phyloP scores from a whole-genome alignment of 2,329 filamentous ascomycete species.

The Xylariales sp. region DNA sequence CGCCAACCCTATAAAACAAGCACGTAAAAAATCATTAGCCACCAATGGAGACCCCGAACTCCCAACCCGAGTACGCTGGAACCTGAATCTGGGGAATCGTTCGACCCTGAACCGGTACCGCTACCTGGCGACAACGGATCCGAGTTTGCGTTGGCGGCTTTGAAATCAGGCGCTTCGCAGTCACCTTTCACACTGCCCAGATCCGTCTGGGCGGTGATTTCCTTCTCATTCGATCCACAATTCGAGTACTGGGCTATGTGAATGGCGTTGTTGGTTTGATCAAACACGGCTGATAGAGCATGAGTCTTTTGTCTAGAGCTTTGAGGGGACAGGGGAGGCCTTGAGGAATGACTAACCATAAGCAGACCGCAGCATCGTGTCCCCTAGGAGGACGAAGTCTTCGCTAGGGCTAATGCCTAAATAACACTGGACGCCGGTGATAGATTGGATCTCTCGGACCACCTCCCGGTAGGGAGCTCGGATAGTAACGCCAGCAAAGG shows the following conservation, averaged over 20 bases:
- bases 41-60: background rate
- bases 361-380: conserved; percentile 67
- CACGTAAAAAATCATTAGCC: conserved; percentile 23
- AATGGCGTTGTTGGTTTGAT: conserved; percentile 60
- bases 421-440: conserved; percentile 55
- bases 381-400: conserved; percentile 65
- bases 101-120: conserved; percentile 18
- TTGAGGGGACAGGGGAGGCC: no score
- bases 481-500: conserved; percentile 61
- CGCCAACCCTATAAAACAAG: conserved; percentile 11
- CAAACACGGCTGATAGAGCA: conserved; percentile 59
- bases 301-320: conserved; percentile 10
- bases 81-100: conserved; percentile 12
- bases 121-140: conserved; percentile 16
- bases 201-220: conserved; percentile 50
- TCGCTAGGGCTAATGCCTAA: conserved; percentile 62
- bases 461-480: conserved; percentile 63
- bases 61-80: conserved; percentile 7
- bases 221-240: conserved; percentile 60
- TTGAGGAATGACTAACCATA: conserved; percentile 54
- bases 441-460: conserved; percentile 52
- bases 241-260: conserved; percentile 64
- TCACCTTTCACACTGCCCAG: conserved; percentile 46
- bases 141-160: conserved; percentile 27
- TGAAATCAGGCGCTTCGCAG: conserved; percentile 41